These are phyloP conservation scores for Vanilla planifolia DNA, from an alignment of 106 monocot species.

Conservation along the genomic window DNA sequence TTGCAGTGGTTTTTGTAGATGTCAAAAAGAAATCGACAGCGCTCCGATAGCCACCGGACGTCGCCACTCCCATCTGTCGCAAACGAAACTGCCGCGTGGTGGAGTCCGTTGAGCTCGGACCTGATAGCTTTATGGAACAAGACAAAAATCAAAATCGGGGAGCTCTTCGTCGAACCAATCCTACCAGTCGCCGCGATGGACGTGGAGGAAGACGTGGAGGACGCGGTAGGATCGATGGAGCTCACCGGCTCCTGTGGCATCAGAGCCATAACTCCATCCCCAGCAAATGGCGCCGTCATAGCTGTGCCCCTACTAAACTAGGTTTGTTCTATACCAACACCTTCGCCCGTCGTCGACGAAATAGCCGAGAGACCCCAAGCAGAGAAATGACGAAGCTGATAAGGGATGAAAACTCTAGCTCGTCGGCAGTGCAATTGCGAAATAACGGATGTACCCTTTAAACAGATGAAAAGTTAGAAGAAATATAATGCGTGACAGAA, in stretches of 20 bases:
- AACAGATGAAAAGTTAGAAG: too few species aligned
- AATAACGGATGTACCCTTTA: not conserved
- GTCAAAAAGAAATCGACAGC: conserved; percentile 66
- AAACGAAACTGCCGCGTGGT: conserved; percentile 66
- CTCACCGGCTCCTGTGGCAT: conserved; percentile 13
- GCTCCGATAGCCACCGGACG: conserved; percentile 38
- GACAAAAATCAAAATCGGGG: conserved; percentile 78
- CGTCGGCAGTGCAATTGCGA: not conserved
- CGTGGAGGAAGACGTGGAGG: conserved; percentile 10
- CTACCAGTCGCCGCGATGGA: not conserved
- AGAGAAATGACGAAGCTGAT: not conserved
- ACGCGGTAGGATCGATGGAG: conserved; percentile 5
- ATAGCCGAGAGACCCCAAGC: not conserved
- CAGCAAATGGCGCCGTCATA: conserved; percentile 8
- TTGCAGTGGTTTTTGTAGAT: conserved; percentile 97
- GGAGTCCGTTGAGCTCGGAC: conserved; percentile 74
- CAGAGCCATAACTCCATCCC: conserved; percentile 7
- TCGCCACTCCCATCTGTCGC: conserved; percentile 70
- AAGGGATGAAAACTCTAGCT: not conserved
- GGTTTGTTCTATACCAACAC: not conserved
- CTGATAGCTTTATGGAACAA: conserved; percentile 92
- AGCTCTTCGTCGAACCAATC: conserved; percentile 21
- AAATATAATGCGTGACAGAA: too few species aligned
- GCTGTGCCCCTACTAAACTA: not conserved
- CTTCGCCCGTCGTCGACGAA: not conserved